phyloP scores from a whole-genome alignment of 768 basidiomycete species.

The Hortiboletus flavorubellus region DNA sequence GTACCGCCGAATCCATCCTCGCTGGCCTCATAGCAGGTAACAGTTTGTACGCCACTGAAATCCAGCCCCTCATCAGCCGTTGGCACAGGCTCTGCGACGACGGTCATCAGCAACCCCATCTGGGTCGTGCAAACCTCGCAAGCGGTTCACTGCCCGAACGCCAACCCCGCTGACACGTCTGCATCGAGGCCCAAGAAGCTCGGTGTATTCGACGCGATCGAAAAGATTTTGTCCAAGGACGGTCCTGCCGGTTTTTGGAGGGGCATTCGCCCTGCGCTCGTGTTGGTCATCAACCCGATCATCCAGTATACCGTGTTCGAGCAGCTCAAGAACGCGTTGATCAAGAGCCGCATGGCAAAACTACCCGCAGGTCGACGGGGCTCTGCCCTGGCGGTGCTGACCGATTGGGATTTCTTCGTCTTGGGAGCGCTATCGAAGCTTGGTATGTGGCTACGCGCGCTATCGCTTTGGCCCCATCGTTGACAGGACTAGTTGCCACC shows the following conservation, averaged over 20 bases:
- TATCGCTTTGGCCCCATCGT: neutral
- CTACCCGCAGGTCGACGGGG: constrained; percentile 46
- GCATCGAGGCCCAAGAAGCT: constrained; percentile 52
- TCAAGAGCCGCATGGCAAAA: constrained; percentile 57
- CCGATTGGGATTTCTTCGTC: constrained; percentile 89
- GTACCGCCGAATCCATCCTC: constrained; percentile 84
- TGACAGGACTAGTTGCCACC: constrained; percentile 40
- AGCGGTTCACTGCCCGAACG: constrained; percentile 58
- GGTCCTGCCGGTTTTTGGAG: constrained; percentile 85
- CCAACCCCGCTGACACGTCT: constrained; percentile 26
- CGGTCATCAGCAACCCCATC: constrained; percentile 87
- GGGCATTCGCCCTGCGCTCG: constrained; percentile 90
- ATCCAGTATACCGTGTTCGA: constrained; percentile 94
- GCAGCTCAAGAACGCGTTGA: constrained; percentile 83
- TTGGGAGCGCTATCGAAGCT: constrained; percentile 95
- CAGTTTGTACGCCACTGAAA: neutral
- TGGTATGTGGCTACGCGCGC: constrained; percentile 38
- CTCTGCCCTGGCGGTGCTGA: constrained; percentile 49
- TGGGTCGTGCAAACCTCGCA: constrained; percentile 97
- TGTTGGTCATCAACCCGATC: constrained; percentile 93
- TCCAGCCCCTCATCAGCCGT: neutral
- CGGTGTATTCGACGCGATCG: constrained; percentile 62
- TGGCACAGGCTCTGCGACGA: constrained; percentile 75
- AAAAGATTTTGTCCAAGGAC: constrained; percentile 65
- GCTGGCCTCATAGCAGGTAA: constrained; percentile 84